These are phyloP conservation scores for Dactylellina cionopaga DNA, from an alignment of 2,329 filamentous ascomycete species.

Conservation along the genomic window DNA sequence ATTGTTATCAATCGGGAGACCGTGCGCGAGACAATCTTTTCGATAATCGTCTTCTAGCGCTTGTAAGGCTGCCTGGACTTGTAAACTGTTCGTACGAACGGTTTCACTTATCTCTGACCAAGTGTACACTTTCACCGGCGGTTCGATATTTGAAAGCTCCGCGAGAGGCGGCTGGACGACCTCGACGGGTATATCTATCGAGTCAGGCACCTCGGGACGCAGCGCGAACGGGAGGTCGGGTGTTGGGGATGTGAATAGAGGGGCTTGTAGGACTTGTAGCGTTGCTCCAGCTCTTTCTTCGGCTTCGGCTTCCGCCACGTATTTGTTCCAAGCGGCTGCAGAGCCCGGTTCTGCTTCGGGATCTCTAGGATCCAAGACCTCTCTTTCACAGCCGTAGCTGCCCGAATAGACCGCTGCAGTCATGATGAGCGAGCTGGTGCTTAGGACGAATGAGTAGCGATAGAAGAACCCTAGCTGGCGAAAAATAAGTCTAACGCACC, in stretches of 20 bases:
- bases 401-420: neutral
- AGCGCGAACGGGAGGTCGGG: constrained; percentile 7
- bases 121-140: neutral
- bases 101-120: constrained; percentile 17
- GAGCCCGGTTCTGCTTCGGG: constrained; percentile 32
- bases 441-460: no score
- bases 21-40: constrained; percentile 8
- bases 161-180: neutral
- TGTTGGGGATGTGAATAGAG: neutral
- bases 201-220: constrained; percentile 1
- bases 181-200: neutral
- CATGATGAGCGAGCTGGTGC: no score
- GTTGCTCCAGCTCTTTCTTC: neutral
- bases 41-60: constrained; percentile 33
- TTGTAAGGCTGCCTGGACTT: constrained; percentile 20
- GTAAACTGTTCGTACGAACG: constrained; percentile 11
- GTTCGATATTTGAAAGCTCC: neutral
- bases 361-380: constrained; percentile 29
- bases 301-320: neutral
- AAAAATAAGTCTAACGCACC: no score
- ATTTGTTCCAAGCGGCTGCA: constrained; percentile 15
- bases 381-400: constrained; percentile 30
- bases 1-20: constrained; percentile 7
- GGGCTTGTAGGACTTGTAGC: neutral
- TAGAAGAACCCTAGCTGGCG: no score